Percentiles rank a stretch among this genome's conserved stretches.
Conservation (phyloP, 306 rosid genomes). For the Cucurbita pepo region DNA sequence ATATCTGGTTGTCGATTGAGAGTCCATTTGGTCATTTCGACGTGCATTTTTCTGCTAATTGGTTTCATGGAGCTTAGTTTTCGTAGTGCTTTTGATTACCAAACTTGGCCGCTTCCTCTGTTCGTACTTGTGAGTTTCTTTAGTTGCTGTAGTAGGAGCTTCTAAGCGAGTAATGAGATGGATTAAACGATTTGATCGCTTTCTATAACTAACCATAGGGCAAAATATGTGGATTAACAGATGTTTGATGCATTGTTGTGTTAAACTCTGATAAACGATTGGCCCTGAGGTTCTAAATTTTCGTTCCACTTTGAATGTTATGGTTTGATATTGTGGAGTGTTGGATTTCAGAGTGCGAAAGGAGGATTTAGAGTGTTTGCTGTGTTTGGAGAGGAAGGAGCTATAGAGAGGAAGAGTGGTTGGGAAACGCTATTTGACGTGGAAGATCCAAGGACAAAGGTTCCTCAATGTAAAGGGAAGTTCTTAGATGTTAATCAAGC, state of each 20-base stretch:
- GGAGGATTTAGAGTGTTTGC: conserved; percentile 68
- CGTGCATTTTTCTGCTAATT: not conserved
- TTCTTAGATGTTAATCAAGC: conserved; percentile 68
- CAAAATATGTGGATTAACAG: not conserved
- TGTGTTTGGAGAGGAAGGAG: conserved; percentile 51
- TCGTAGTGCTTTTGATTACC: not conserved
- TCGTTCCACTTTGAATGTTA: not conserved
- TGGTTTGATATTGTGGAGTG: conserved; percentile 1
- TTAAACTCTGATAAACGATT: not conserved
- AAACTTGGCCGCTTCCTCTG: too few relatives aligned
- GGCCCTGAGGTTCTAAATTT: not conserved
- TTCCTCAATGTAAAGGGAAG: conserved; percentile 56
- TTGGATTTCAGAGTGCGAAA: conserved; percentile 48
- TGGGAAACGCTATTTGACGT: conserved; percentile 91
- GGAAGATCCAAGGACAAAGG: conserved; percentile 82
- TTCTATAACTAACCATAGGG: not conserved
- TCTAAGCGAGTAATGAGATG: not conserved
- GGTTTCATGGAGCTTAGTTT: not conserved
- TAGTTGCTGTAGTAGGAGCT: not conserved
- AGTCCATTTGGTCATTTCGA: not conserved
- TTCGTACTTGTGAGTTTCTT: not conserved
- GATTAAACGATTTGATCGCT: not conserved
- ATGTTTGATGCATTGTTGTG: not conserved
- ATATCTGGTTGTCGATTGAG: not conserved
- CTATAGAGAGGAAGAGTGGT: conserved; percentile 44